Evolutionary conservation across 805 yeast species (phyloP), one percentile per base, ranked within the genome.

Genomic region (Starmerella roubikii): DNA sequence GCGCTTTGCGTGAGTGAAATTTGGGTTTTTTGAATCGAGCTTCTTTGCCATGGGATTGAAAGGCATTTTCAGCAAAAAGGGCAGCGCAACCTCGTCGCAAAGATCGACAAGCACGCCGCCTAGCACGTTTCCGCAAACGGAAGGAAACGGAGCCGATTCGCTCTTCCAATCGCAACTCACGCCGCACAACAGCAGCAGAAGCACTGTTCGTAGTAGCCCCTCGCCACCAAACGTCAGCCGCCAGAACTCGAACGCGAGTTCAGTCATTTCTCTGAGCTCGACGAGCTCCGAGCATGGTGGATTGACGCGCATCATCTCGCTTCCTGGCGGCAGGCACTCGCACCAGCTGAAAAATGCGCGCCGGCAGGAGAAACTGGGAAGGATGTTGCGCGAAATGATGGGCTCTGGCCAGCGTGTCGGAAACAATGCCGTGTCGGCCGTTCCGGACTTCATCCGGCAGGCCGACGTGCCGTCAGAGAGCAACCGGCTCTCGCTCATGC

Each of bases 271-370:
- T 9, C 20, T 28, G 3, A 11, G 8, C 5, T 37, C 40, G 18
- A 26, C 13, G 15, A 7, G 16, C 8, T 7, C 15, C 5, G 15
- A 8, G 8, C 3, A 20, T 12, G 38, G 29, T 11, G 15, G n/a
- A n/a, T 24, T 37, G 29, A 13, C 38, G 12, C 49, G 63, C 24
- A 41, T 58, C 27, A 38, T 43, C 20, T 36, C 51, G 15, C 39
- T 40, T 22, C 54, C 50, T 3, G 78, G 77, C 48, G 93, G 93
- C 4, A 47, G 61, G 11, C 98, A 88, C 58, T 82, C 72, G 52
- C 98, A 88, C 58, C 74, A 74, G 54, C 64, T 88, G 43, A 69
- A 74, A 42, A 76, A 78, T 32, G 76, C 88, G 7, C 46, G 63
- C 43, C 53, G 69, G 41, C 59, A 67, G 56, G 63, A 70, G 52